Evolutionary conservation across 805 yeast genomes (phyloP).

Genomic region (fission yeast (Schizosaccharomyces pombe)): ASM294v3 CU329670.1:3963001-3963500

Average conservation of each 20-base stretch:
- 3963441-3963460: background rate
- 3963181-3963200: background rate
- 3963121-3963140: background rate
- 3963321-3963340: background rate
- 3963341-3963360: background rate
- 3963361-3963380: background rate
- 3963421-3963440: background rate
- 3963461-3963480: slow-evolving; percentile 80
- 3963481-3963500: slow-evolving; percentile 80
- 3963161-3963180: background rate
- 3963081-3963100: background rate
- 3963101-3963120: background rate
- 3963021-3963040: no score
- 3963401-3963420: background rate
- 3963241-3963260: no score
- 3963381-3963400: background rate
- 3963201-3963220: no score
- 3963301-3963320: no score
- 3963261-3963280: no score
- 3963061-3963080: slow-evolving; percentile 1
- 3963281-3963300: no score
- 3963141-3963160: background rate
- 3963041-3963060: no score
- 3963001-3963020: no score
- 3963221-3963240: no score